Evolutionary conservation across 2,329 filamentous ascomycete genomes (phyloP), one percentile per base, ranked within the genome.

Genomic region (Aschersonia sp.): DNA sequence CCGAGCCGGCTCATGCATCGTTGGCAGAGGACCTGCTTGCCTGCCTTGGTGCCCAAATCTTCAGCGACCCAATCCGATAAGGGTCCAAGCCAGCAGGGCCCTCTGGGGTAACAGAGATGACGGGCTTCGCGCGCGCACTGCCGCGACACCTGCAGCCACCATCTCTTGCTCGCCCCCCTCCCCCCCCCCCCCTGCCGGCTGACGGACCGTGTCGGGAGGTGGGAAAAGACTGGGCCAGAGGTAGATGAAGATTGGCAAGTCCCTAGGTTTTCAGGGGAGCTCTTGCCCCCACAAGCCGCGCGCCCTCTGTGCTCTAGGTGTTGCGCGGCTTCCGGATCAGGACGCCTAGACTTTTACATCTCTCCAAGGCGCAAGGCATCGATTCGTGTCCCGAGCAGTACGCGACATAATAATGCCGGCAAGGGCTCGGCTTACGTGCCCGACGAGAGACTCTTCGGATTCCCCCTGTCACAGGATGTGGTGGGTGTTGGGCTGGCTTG

Each of bases 191-290:
- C 31, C 46, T 46, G 48, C 40, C 46, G 45, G 44, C 45, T 47
- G 48, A 50, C 47, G 45, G 45, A 43, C 44, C 46, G 41, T 38
- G 32, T 44, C 46, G 43, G 44, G 43, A 45, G 45, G 44, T 47
- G 45, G 43, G 46, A 44, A 50, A 5, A 32, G 45, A n/a, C n/a
- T n/a, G n/a, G n/a, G n/a, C n/a, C n/a, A n/a, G n/a, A n/a, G n/a
- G n/a, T n/a, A n/a, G n/a, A n/a, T n/a, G 3, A 45, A 40, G 30
- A 42, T 48, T 48, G 47, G 38, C 31, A 41, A 42, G 30, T 31
- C 41, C 28, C 32, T 5, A 10, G 10, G 32, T 38, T 10, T 38
- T 5, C 5, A 38, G 32, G 32, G 10, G 5, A 38, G 32, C 32
- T 5, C 10, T 10, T 38, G 32, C 32, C 32, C 5, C 32, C 32